Base-by-base conservation (phyloP, 331 rosid genomes). In the Pyrus hybrid region DNA sequence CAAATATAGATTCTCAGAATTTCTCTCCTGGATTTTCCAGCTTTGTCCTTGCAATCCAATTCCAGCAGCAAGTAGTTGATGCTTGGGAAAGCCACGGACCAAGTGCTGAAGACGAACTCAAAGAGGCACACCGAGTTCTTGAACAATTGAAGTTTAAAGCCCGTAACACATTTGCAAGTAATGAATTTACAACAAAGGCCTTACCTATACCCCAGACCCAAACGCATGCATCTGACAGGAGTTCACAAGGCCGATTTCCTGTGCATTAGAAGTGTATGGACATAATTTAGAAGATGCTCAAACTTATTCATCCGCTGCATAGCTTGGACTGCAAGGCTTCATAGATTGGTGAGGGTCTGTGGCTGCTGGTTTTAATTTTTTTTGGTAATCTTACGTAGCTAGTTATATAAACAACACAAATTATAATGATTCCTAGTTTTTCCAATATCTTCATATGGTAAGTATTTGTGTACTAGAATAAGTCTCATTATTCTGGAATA, bases 11-110 rank as follows among this genome's bases (percentile, higher is more conserved):
- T 18, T 56, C 53, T 74, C 51, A 62, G 30, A 20, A 8, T 2
- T 66, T 71, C 49, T 73, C 56, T 83, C 29, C 72, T 79, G 86
- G 67, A 32, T 81, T 69, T 53, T 89, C 84, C 89, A 93, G 98
- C 85, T 90, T 82, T 79, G 79, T 60, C 54, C 89, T 93, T 66
- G 97, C 98, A 74, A 78, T 88, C 41, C 93, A 87, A 83, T 93
- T 93, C 81, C 98, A 90, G 80, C 88, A 91, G 80, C 93, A 81
- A 83, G 98, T 84, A 54, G 82, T 91, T 51, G 91, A 89, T 74
- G 98, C 98, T 67, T 93, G 98, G 97, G 97, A 90, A 78, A 87
- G 85, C 75, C 98, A 93, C 70, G 98, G 98, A 80, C 86, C 87
- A 78, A 85, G 83, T 83, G 97, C 90, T n/a, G 78, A 81, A 69